A percentile compares a stretch with the other conserved stretches of the same genome.
phyloP scores from a whole-genome alignment of 78 protist genomes.

The Cavenderia fasciculata region DNA sequence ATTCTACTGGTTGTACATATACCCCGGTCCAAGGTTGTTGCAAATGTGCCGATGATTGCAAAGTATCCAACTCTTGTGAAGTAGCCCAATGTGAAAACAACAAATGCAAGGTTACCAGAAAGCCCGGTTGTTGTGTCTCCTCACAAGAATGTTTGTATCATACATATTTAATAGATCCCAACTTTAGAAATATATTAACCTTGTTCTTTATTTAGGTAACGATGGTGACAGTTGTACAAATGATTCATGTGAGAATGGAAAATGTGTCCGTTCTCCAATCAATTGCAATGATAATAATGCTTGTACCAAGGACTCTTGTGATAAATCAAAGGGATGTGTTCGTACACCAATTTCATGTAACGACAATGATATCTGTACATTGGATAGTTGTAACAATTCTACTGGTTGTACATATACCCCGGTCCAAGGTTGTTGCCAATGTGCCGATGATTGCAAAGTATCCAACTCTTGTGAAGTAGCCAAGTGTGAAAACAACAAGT shows the following conservation, averaged over 20 bases:
- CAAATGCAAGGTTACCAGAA: conserved; percentile 10
- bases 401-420: background rate
- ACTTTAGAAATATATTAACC: no score
- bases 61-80: background rate
- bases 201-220: no score
- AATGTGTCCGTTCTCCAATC: background rate
- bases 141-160: background rate
- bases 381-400: background rate
- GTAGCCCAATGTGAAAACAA: background rate
- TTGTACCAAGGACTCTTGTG: conserved; percentile 22
- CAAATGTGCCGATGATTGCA: background rate
- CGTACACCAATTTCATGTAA: background rate
- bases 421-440: background rate
- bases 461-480: background rate
- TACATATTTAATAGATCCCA: background rate
- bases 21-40: background rate
- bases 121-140: background rate
- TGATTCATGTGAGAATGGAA: conserved; percentile 3
- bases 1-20: background rate
- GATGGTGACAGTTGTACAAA: conserved; percentile 8
- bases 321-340: conserved; percentile 28
- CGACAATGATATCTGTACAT: conserved; percentile 1
- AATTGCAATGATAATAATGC: background rate
- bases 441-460: background rate
- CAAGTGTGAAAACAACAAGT: background rate